Percentiles rank a stretch among this genome's conserved stretches.
phyloP scores from a whole-genome alignment of 2,329 filamentous ascomycete species.

The Exophiala aquamarina region DNA sequence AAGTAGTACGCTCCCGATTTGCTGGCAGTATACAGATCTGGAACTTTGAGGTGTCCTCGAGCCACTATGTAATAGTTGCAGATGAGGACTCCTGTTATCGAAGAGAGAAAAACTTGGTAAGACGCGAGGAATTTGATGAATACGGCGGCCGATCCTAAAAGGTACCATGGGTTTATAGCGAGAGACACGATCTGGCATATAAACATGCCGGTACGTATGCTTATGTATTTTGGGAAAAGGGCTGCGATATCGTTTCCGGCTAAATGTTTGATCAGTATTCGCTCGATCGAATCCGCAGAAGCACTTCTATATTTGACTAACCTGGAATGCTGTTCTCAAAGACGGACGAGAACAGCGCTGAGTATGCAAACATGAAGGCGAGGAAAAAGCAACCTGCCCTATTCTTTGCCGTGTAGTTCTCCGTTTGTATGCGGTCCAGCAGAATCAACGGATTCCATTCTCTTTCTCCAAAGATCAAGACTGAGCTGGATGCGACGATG shows the following conservation, averaged over 20 bases:
- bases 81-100: conserved; percentile 45
- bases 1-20: conserved; percentile 35
- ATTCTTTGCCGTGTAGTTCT: conserved; percentile 69
- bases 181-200: conserved; percentile 77
- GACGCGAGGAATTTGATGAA: conserved; percentile 44
- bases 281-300: too few relatives aligned
- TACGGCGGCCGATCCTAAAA: conserved; percentile 53
- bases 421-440: conserved; percentile 46
- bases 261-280: too few relatives aligned
- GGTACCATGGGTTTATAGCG: conserved; percentile 78
- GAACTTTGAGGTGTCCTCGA: conserved; percentile 37
- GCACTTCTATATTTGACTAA: too few relatives aligned
- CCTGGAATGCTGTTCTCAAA: conserved; percentile 11
- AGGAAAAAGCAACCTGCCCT: conserved; percentile 73
- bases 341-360: conserved; percentile 1
- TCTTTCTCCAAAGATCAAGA: conserved; percentile 59
- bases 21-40: conserved; percentile 35
- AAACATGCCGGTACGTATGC: conserved; percentile 52
- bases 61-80: conserved; percentile 45
- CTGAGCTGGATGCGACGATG: conserved; percentile 68
- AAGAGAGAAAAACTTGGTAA: conserved; percentile 36
- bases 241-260: conserved; percentile 17
- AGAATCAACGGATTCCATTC: conserved; percentile 74
- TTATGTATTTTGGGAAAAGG: conserved; percentile 21
- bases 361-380: conserved; percentile 54